phyloP scores from a whole-genome alignment of 139 green algal genomes.

The Protoeuglena noctilucae region DNA sequence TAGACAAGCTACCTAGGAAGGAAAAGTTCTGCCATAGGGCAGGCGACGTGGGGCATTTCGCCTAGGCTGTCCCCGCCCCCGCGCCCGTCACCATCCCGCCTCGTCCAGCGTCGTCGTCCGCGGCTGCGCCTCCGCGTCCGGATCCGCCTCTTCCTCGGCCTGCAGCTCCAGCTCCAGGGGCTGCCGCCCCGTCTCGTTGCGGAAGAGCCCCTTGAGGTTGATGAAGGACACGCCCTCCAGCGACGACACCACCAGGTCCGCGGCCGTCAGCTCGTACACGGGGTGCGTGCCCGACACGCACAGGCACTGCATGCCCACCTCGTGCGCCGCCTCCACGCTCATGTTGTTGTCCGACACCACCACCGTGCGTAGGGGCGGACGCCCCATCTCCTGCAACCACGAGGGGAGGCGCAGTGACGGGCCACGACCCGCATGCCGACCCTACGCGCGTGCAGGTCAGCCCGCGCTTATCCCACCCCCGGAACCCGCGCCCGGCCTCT shows the following conservation, averaged over 20 bases:
- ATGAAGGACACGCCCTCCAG: slow-evolving; percentile 64
- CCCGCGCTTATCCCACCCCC: not conserved
- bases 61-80: too few species aligned
- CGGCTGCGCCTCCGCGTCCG: too few species aligned
- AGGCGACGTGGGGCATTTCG: too few species aligned
- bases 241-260: slow-evolving; percentile 72
- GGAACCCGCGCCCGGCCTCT: too few species aligned
- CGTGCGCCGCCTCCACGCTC: slow-evolving; percentile 72
- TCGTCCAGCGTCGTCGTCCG: too few species aligned
- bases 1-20: too few species aligned
- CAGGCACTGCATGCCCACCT: slow-evolving; percentile 78
- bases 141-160: too few species aligned
- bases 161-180: slow-evolving; percentile 10
- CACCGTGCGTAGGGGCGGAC: slow-evolving; percentile 75
- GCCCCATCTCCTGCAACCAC: slow-evolving; percentile 46
- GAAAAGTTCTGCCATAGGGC: too few species aligned
- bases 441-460: not conserved
- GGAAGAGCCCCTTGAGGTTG: slow-evolving; percentile 88
- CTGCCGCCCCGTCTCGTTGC: slow-evolving; percentile 44
- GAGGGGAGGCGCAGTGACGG: not conserved
- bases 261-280: slow-evolving; percentile 67
- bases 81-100: too few species aligned
- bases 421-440: not conserved
- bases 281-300: slow-evolving; percentile 55
- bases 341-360: slow-evolving; percentile 70